Evolutionary conservation across 306 rosid species (phyloP).

Genomic region (Vigna radiata): DNA sequence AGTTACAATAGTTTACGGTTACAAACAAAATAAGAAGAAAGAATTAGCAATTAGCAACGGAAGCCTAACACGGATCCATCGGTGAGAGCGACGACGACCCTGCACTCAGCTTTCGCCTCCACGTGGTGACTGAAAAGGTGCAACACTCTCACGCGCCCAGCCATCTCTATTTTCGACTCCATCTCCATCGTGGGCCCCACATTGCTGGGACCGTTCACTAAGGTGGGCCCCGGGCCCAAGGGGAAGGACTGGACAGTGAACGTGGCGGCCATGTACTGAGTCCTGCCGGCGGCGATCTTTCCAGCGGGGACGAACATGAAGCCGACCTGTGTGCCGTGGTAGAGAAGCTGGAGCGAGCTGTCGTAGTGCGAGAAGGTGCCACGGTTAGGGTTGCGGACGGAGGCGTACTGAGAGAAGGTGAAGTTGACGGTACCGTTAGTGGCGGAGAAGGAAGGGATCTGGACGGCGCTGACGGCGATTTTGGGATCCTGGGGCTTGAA

Average conservation of each 20-base stretch:
- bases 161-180: constrained; percentile 70
- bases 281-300: constrained; percentile 65
- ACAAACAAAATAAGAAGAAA: background rate
- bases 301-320: constrained; percentile 98
- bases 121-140: constrained; percentile 81
- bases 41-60: constrained; percentile 55
- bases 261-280: constrained; percentile 81
- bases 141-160: constrained; percentile 79
- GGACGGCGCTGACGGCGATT: constrained; percentile 77
- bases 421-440: constrained; percentile 71
- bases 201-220: constrained; percentile 31
- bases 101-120: constrained; percentile 63
- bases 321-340: constrained; percentile 74
- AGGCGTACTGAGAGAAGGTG: constrained; percentile 86
- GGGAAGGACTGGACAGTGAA: constrained; percentile 76
- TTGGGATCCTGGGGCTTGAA: constrained; percentile 82
- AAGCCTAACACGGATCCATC: constrained; percentile 90
- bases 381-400: constrained; percentile 82
- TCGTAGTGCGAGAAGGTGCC: constrained; percentile 84
- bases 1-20: background rate
- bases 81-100: constrained; percentile 62
- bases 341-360: constrained; percentile 83
- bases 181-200: constrained; percentile 58
- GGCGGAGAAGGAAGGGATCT: constrained; percentile 78
- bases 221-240: constrained; percentile 1